phyloP scores from a whole-genome alignment of 2,329 filamentous ascomycete species.

The Phialophora expanda region DNA sequence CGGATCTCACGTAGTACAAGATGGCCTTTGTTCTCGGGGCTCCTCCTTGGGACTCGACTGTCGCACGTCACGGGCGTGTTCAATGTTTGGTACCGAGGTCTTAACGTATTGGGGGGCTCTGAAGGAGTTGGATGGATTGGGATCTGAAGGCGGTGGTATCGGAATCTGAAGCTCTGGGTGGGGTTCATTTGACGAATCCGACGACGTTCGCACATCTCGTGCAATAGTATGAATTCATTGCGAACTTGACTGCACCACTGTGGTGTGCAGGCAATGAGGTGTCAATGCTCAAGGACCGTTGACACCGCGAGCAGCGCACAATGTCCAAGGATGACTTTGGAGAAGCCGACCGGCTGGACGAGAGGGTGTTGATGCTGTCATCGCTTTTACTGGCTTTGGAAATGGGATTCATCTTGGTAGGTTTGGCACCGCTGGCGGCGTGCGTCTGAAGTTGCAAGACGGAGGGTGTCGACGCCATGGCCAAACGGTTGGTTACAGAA shows the following conservation, averaged over 20 bases:
- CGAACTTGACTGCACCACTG: slow-evolving; percentile 51
- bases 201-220: slow-evolving; percentile 38
- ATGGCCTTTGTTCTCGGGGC: slow-evolving; percentile 20
- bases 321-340: slow-evolving; percentile 46
- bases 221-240: slow-evolving; percentile 58
- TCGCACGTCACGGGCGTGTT: slow-evolving; percentile 7
- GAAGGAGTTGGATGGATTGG: neutral
- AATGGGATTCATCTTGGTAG: slow-evolving; percentile 12
- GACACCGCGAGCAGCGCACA: slow-evolving; percentile 56
- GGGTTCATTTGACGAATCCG: slow-evolving; percentile 39
- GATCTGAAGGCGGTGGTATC: neutral
- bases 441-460: slow-evolving; percentile 36
- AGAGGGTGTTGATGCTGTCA: slow-evolving; percentile 36
- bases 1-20: slow-evolving; percentile 13
- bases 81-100: slow-evolving; percentile 13
- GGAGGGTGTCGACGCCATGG: slow-evolving; percentile 35
- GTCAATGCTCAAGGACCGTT: slow-evolving; percentile 53
- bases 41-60: slow-evolving; percentile 5
- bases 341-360: slow-evolving; percentile 34
- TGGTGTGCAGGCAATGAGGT: slow-evolving; percentile 42
- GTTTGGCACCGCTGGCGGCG: slow-evolving; percentile 29
- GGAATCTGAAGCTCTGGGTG: neutral
- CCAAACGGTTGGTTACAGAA: neutral
- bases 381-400: slow-evolving; percentile 32
- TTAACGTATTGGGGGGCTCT: neutral